phyloP scores from a whole-genome alignment of 106 monocot species.

The Dactylorhiza incarnata region DNA sequence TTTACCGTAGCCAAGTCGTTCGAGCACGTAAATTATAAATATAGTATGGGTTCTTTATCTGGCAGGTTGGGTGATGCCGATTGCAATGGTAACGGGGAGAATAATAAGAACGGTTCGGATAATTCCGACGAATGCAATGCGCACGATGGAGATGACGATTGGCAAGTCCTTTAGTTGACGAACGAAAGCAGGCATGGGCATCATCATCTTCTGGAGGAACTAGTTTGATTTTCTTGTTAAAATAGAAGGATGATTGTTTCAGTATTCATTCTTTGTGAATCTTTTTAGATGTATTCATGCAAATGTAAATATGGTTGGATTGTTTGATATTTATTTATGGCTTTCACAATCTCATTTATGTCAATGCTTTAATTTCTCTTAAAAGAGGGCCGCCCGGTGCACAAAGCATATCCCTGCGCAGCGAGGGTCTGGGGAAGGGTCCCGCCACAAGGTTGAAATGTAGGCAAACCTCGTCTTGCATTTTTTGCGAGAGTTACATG shows the following conservation, averaged over 20 bases:
- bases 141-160: slow-evolving; percentile 55
- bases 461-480: no score
- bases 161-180: slow-evolving; percentile 52
- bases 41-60: slow-evolving; percentile 5
- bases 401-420: no score
- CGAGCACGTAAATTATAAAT: slow-evolving; percentile 13
- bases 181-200: not conserved
- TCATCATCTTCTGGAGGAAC: not conserved
- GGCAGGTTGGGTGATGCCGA: slow-evolving; percentile 10
- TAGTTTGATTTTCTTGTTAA: not conserved
- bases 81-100: slow-evolving; percentile 4
- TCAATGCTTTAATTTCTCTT: no score
- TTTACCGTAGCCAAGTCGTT: slow-evolving; percentile 64
- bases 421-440: no score
- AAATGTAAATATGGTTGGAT: slow-evolving; percentile 1
- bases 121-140: slow-evolving; percentile 12
- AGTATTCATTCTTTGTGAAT: not conserved
- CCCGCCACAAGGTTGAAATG: no score
- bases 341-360: not conserved
- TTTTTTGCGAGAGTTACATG: no score
- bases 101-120: slow-evolving; percentile 13
- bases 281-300: slow-evolving; percentile 1
- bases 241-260: not conserved
- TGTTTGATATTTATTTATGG: slow-evolving; percentile 3
- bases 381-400: no score